phyloP scores from a whole-genome alignment of 139 green algal species.

The Spirogloea muscicola region DNA sequence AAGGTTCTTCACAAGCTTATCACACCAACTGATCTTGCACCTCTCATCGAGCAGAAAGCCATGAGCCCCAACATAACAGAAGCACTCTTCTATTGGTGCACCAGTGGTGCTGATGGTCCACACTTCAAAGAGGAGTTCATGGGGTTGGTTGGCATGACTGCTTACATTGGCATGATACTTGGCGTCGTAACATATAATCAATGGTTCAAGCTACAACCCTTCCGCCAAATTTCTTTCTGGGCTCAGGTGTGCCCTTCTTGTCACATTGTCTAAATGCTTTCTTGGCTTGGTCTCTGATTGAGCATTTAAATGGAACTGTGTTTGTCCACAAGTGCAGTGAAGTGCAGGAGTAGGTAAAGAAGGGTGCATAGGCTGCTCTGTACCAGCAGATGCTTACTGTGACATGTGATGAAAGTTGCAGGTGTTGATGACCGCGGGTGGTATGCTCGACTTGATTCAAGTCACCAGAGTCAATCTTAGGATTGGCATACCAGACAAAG shows the following conservation, averaged over 20 bases:
- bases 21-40: too few species aligned
- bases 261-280: too few species aligned
- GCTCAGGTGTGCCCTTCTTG: conserved; percentile 43
- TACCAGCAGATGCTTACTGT: not conserved
- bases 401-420: not conserved
- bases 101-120: conserved; percentile 36
- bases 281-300: too few species aligned
- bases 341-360: too few species aligned
- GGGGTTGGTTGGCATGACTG: too few species aligned
- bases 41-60: conserved; percentile 3
- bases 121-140: conserved; percentile 76
- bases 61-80: conserved; percentile 22
- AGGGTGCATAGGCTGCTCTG: too few species aligned
- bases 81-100: conserved; percentile 41
- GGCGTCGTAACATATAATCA: conserved; percentile 73
- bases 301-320: too few species aligned
- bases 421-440: conserved; percentile 5
- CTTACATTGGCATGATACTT: conserved; percentile 67
- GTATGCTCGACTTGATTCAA: conserved; percentile 68
- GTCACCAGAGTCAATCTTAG: conserved; percentile 57
- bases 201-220: conserved; percentile 59
- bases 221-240: conserved; percentile 34
- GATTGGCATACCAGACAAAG: conserved; percentile 68
- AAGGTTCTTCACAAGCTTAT: too few species aligned
- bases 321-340: too few species aligned